Evolutionary conservation across 768 basidiomycete genomes (phyloP).

Genomic region (Podaxis pistillaris): DNA sequence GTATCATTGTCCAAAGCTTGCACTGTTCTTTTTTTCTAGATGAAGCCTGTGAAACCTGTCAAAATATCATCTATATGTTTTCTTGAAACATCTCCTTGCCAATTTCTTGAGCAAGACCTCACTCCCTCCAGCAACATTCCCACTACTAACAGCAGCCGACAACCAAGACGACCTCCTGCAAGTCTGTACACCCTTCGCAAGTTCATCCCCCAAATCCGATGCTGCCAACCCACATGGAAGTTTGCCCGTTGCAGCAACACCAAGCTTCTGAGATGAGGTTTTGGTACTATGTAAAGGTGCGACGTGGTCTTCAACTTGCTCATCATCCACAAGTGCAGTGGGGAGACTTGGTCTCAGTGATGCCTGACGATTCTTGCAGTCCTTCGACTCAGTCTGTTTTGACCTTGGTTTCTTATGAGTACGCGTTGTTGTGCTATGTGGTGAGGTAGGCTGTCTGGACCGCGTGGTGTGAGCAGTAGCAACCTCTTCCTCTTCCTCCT

Average conservation of each 20-base stretch:
- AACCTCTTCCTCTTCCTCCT: constrained; percentile 3
- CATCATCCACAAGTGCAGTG: constrained; percentile 17
- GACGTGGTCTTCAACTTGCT: constrained; percentile 33
- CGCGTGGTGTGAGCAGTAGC: background rate
- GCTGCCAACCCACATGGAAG: constrained; percentile 20
- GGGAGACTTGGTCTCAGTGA: constrained; percentile 15
- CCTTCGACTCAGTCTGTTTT: constrained; percentile 12
- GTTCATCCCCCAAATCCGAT: constrained; percentile 31
- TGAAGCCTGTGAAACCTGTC: no score
- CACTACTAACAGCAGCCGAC: constrained; percentile 22
- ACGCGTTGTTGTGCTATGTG: constrained; percentile 12
- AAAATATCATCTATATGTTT: background rate
- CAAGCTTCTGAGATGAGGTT: constrained; percentile 21
- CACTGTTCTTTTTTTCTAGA: no score
- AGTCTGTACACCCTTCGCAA: constrained; percentile 32
- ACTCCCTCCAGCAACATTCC: constrained; percentile 23
- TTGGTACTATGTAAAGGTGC: constrained; percentile 37
- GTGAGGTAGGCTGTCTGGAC: constrained; percentile 2
- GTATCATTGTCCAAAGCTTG: no score
- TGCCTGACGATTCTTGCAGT: background rate
- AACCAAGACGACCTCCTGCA: constrained; percentile 45
- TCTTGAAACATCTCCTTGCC: background rate
- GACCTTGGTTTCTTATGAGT: constrained; percentile 5
- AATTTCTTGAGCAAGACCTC: constrained; percentile 17
- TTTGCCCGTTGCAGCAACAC: constrained; percentile 13